Percentiles rank a stretch among this genome's conserved stretches.
phyloP scores from a whole-genome alignment of 495 filamentous ascomycete genomes.

The Hypomontagnella monticulosa region DNA sequence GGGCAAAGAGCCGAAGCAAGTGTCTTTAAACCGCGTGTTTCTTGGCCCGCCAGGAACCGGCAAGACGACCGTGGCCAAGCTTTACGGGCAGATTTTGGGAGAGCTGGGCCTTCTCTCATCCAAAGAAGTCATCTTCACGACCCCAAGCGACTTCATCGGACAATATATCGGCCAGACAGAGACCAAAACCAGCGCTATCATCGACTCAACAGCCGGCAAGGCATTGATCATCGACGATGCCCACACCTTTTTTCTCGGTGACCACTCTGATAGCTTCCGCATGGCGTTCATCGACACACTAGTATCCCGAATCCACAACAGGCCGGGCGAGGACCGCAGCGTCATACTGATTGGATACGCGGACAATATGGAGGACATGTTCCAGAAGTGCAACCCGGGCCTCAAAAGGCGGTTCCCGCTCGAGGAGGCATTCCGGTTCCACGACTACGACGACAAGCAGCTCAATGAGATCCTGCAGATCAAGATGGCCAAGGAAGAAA shows the following conservation, averaged over 20 bases:
- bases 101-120: neutral
- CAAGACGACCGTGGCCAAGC: neutral
- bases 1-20: neutral
- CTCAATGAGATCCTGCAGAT: constrained; percentile 64
- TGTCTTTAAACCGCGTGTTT: neutral
- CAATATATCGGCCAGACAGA: neutral
- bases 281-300: constrained; percentile 76
- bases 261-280: constrained; percentile 61
- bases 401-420: constrained; percentile 73
- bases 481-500: constrained; percentile 57
- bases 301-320: constrained; percentile 80
- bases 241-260: neutral
- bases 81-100: neutral
- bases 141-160: neutral
- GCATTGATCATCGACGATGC: constrained; percentile 1
- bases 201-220: neutral
- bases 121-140: neutral
- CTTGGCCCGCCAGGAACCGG: neutral
- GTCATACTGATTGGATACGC: constrained; percentile 80
- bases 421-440: constrained; percentile 69
- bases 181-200: neutral
- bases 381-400: constrained; percentile 79
- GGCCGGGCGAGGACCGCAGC: constrained; percentile 78
- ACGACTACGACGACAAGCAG: constrained; percentile 69
- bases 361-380: constrained; percentile 76